Conservation (phyloP, 2,329 filamentous ascomycete species). For the Sclerotiophoma versabilis region DNA sequence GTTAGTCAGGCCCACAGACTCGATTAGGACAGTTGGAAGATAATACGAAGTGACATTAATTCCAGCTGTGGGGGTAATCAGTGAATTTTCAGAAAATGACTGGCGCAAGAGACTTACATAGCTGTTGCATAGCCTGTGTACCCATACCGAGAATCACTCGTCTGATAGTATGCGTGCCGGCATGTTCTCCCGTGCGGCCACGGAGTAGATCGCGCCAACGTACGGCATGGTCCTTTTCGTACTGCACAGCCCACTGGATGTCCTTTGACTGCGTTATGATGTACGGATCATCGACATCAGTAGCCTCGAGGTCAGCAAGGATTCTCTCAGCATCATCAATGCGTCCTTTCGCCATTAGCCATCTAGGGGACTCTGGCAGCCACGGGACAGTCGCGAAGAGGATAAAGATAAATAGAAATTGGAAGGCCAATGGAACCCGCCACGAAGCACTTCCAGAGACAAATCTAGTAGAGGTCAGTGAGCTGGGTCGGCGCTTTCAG, state of each 20-base stretch:
- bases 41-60: conserved; percentile 58
- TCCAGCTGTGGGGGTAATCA: conserved; percentile 19
- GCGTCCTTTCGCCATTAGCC: conserved; percentile 56
- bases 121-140: conserved; percentile 61
- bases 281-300: conserved; percentile 53
- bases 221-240: conserved; percentile 59
- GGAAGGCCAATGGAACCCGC: conserved; percentile 52
- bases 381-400: conserved; percentile 56
- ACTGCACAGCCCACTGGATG: conserved; percentile 58
- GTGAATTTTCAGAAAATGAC: conserved; percentile 28
- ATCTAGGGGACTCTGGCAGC: conserved; percentile 57
- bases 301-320: conserved; percentile 58
- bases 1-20: conserved; percentile 62
- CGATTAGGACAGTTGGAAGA: conserved; percentile 65
- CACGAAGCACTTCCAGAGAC: conserved; percentile 27
- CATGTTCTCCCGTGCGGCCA: conserved; percentile 53
- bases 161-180: conserved; percentile 59
- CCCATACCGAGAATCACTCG: conserved; percentile 62
- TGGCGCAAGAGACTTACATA: conserved; percentile 42
- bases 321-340: conserved; percentile 58
- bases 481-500: not conserved
- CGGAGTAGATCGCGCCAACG: conserved; percentile 59
- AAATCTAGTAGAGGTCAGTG: conserved; percentile 17
- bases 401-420: conserved; percentile 59
- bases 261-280: conserved; percentile 53